phyloP scores from a whole-genome alignment of 352 stramenopile species.

The Globisporangium cystogenes region DNA sequence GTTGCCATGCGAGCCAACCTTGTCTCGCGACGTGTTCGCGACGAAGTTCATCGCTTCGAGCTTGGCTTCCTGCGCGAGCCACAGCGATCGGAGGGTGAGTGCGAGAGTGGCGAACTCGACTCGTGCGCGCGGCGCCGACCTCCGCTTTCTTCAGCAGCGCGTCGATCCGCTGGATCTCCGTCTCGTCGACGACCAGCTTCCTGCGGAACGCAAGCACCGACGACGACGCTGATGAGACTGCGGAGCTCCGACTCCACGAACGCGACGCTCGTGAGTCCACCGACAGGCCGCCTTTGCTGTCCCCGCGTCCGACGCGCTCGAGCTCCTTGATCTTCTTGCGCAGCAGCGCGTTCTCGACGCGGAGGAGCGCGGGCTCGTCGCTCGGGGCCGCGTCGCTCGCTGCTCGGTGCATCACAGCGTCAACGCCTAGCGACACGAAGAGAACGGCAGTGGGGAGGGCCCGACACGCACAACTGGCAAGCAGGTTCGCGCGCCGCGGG shows the following conservation, averaged over 20 bases:
- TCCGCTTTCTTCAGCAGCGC: constrained; percentile 73
- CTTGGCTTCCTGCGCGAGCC: constrained; percentile 45
- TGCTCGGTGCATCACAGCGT: constrained; percentile 7
- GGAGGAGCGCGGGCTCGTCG: constrained; percentile 44
- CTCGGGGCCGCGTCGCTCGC: constrained; percentile 13
- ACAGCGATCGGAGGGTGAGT: neutral
- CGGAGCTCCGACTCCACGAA: neutral
- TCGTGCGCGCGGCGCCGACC: constrained; percentile 5
- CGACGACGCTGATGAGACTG: neutral
- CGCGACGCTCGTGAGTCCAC: neutral
- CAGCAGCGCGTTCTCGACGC: constrained; percentile 60
- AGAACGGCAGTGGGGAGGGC: neutral
- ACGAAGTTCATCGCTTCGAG: constrained; percentile 66
- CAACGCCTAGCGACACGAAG: neutral
- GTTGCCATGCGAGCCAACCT: constrained; percentile 21
- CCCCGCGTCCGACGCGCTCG: constrained; percentile 35
- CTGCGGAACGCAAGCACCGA: constrained; percentile 13
- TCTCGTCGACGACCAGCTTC: constrained; percentile 43
- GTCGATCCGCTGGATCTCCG: constrained; percentile 67
- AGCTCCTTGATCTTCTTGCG: constrained; percentile 69
- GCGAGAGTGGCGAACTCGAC: neutral
- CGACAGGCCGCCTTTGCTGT: constrained; percentile 32
- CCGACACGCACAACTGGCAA: constrained; percentile 20
- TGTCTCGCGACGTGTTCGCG: constrained; percentile 67
- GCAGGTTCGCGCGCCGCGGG: constrained; percentile 25